These are phyloP conservation scores for Solanum bulbocastanum DNA, from an alignment of 257 asterid species.

Conservation along the genomic window DNA sequence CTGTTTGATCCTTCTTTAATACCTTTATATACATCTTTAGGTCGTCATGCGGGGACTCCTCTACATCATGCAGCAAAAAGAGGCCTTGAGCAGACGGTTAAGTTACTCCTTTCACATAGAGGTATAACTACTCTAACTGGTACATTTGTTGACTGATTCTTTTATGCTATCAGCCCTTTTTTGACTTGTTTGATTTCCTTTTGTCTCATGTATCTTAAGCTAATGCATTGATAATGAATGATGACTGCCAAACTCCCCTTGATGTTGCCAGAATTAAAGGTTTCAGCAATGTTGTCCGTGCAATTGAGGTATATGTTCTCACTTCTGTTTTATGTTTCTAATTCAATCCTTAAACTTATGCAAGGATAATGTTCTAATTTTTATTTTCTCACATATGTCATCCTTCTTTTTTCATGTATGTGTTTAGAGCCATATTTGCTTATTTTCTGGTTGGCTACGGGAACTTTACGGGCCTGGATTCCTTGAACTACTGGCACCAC, in stretches of 20 bases:
- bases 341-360: background rate
- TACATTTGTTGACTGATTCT: background rate
- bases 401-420: slow-evolving; percentile 1
- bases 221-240: slow-evolving; percentile 80
- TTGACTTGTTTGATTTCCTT: background rate
- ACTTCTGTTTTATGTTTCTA: background rate
- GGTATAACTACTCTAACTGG: slow-evolving; percentile 29
- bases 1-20: background rate
- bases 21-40: slow-evolving; percentile 22
- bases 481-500: slow-evolving; percentile 75
- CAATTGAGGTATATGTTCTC: slow-evolving; percentile 63
- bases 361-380: background rate
- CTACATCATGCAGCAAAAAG: slow-evolving; percentile 97
- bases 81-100: slow-evolving; percentile 86
- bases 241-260: slow-evolving; percentile 85
- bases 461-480: slow-evolving; percentile 88
- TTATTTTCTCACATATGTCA: background rate
- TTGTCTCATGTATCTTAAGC: slow-evolving; percentile 36
- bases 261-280: slow-evolving; percentile 92
- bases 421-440: slow-evolving; percentile 58
- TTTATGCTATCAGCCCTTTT: background rate
- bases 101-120: slow-evolving; percentile 82
- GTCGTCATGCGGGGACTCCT: slow-evolving; percentile 90
- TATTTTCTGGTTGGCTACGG: slow-evolving; percentile 86
- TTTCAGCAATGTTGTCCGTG: slow-evolving; percentile 65